These are phyloP conservation scores for Mycena chlorophos DNA, from an alignment of 768 basidiomycete species.

Conservation along the genomic window DNA sequence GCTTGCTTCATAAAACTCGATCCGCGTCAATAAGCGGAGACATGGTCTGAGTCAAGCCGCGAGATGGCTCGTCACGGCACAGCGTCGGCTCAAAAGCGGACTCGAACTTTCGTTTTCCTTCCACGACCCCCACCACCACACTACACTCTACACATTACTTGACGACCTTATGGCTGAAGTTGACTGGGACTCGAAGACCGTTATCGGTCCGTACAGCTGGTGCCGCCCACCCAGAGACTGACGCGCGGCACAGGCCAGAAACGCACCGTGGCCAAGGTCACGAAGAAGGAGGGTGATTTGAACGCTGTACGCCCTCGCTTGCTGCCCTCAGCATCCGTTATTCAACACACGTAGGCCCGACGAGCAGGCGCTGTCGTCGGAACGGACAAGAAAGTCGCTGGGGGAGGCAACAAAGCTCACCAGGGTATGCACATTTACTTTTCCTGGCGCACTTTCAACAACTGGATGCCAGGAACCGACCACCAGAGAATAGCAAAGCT, in stretches of 20 bases:
- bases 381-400: conserved; percentile 77
- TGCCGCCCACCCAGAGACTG: background rate
- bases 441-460: background rate
- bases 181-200: conserved; percentile 73
- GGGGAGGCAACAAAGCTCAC: conserved; percentile 75
- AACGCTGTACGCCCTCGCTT: conserved; percentile 28
- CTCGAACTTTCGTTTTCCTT: too few species aligned
- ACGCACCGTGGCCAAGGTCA: conserved; percentile 60
- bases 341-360: conserved; percentile 55
- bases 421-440: conserved; percentile 46
- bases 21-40: too few species aligned
- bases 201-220: conserved; percentile 42
- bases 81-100: too few species aligned
- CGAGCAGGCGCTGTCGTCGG: conserved; percentile 74
- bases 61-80: too few species aligned
- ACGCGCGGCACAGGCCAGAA: conserved; percentile 46
- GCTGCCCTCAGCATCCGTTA: conserved; percentile 22
- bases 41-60: too few species aligned
- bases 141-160: too few species aligned
- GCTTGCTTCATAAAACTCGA: too few species aligned
- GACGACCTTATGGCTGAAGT: conserved; percentile 47
- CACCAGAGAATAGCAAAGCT: conserved; percentile 93
- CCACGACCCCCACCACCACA: too few species aligned
- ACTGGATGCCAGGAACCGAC: conserved; percentile 66
- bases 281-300: conserved; percentile 58